Conservation (phyloP, 306 rosid genomes). For the Arachis hypogaea region DNA sequence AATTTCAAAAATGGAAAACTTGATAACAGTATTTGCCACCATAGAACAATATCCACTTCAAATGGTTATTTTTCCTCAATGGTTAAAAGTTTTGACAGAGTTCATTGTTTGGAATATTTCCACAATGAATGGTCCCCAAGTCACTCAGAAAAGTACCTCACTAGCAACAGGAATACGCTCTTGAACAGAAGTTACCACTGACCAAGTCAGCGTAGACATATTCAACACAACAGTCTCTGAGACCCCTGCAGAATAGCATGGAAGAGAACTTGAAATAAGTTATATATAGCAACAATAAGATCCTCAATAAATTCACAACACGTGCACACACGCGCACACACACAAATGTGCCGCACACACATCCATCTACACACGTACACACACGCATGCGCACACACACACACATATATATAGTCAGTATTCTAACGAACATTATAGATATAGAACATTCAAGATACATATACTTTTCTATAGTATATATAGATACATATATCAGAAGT, state of each 20-base stretch:
- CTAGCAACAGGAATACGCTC: constrained; percentile 93
- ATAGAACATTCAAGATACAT: too few species aligned
- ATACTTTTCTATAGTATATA: too few species aligned
- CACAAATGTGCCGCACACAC: too few species aligned
- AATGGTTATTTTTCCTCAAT: constrained; percentile 19
- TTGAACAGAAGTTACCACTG: constrained; percentile 83
- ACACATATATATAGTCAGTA: too few species aligned
- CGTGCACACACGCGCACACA: too few species aligned
- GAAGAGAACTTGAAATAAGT: constrained; percentile 23
- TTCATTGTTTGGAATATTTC: background rate
- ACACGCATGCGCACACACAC: too few species aligned
- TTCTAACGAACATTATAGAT: too few species aligned
- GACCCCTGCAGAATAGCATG: constrained; percentile 61
- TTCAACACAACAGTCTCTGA: constrained; percentile 84
- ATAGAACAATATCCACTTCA: background rate
- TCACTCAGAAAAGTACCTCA: constrained; percentile 54
- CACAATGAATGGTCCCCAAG: background rate
- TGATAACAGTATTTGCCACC: constrained; percentile 7
- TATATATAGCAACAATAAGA: constrained; percentile 25
- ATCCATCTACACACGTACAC: too few species aligned
- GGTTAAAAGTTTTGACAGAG: constrained; percentile 6
- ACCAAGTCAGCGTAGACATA: constrained; percentile 89
- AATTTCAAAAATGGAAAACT: constrained; percentile 20
- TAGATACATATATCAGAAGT: background rate
- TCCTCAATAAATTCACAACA: constrained; percentile 22